These are phyloP conservation scores for Cyphellophora attinorum DNA, from an alignment of 2,329 filamentous ascomycete species.

Conservation along the genomic window DNA sequence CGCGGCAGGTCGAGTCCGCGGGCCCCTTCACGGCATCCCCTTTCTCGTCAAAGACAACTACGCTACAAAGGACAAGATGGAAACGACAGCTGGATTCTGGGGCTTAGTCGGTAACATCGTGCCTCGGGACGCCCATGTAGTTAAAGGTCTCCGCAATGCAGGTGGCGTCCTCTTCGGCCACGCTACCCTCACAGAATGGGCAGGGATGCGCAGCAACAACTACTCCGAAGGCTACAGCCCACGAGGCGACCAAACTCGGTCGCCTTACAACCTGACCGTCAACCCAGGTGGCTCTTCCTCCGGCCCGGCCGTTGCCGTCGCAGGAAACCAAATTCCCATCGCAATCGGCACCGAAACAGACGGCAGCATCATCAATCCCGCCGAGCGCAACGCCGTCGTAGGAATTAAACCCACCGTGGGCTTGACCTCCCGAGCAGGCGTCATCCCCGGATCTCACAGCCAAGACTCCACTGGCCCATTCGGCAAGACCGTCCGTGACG, in stretches of 20 bases:
- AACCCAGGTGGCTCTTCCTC: conserved; percentile 62
- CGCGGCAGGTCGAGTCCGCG: conserved; percentile 43
- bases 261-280: conserved; percentile 58
- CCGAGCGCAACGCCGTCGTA: conserved; percentile 58
- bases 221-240: conserved; percentile 60
- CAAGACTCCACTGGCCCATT: conserved; percentile 63
- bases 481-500: conserved; percentile 60
- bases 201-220: conserved; percentile 57
- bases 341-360: conserved; percentile 67
- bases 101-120: conserved; percentile 57
- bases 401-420: conserved; percentile 71
- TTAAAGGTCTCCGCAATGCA: conserved; percentile 50
- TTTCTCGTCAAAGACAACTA: conserved; percentile 69
- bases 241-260: conserved; percentile 54
- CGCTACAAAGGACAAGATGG: conserved; percentile 57
- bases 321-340: conserved; percentile 53
- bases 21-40: conserved; percentile 65
- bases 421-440: conserved; percentile 53
- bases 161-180: conserved; percentile 64
- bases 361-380: conserved; percentile 62
- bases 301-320: conserved; percentile 56
- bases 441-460: conserved; percentile 57
- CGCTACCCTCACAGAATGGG: conserved; percentile 64
- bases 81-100: conserved; percentile 64
- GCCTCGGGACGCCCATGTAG: conserved; percentile 58